phyloP scores from a whole-genome alignment of 306 rosid species.

The Chamaecrista fasciculata region DNA sequence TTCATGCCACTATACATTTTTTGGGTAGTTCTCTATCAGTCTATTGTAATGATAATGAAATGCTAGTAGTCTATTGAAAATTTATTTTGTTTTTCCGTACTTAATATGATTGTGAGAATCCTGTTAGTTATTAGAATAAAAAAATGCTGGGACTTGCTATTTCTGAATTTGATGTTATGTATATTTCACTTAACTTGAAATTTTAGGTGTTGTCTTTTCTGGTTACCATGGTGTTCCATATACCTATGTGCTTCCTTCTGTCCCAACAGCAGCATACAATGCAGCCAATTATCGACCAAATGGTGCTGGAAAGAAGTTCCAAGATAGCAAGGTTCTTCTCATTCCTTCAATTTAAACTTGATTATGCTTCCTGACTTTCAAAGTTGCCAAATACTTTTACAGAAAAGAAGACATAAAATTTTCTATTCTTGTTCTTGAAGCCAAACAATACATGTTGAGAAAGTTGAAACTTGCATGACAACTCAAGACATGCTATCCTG shows the following conservation, averaged over 20 bases:
- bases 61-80: constrained; percentile 1
- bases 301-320: constrained; percentile 76
- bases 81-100: constrained; percentile 10
- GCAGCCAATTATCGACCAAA: constrained; percentile 62
- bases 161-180: constrained; percentile 38
- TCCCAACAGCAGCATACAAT: constrained; percentile 70
- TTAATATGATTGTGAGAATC: constrained; percentile 3
- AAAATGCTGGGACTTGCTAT: not conserved
- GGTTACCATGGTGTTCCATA: constrained; percentile 72
- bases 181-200: constrained; percentile 38
- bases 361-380: constrained; percentile 23
- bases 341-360: constrained; percentile 20
- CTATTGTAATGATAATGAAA: constrained; percentile 5
- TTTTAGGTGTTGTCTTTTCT: constrained; percentile 58
- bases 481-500: not conserved
- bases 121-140: constrained; percentile 14
- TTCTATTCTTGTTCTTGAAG: constrained; percentile 16
- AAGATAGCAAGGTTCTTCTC: constrained; percentile 69
- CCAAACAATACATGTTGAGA: not conserved
- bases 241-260: constrained; percentile 68
- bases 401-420: not conserved
- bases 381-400: not conserved
- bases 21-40: not conserved
- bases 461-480: not conserved
- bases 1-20: too few relatives aligned